Base-by-base conservation (phyloP, 208 protist genomes). In the Crithidia sp. region DNA sequence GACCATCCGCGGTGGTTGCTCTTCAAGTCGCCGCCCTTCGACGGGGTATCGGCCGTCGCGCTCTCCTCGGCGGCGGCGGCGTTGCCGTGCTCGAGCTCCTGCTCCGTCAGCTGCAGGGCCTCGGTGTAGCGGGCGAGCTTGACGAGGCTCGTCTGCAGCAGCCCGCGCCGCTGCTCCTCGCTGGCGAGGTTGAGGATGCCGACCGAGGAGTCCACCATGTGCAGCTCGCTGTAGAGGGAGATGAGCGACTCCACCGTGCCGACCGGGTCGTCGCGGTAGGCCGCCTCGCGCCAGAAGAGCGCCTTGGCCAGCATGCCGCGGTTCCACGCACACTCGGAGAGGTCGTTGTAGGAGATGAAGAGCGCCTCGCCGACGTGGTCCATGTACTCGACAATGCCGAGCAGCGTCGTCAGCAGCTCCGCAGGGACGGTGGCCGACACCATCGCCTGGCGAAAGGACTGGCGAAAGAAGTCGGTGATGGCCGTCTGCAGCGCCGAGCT, bases 271-370 rank as follows among this genome's bases (percentile, higher is more conserved):
- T 87, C 80, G 16, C 92, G 89, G 81, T 95, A 96, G 8, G 89
- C 89, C 13, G 83, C 83, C 68, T 96, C 92, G 37, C 89, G 80
- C 90, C 92, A 96, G 77, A 91, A 95, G 28, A 96, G 82, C 39
- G 92, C 88, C 75, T 95, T 95, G 47, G 90, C 92, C 10, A 95
- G 78, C 88, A 95, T 94, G n/a, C 90, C 92, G 3, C 89, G 82
- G n/a, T 83, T 82, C 89, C 87, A 95, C 40, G 92, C 92, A 39
- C 88, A 94, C 57, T 93, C 87, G 60, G 83, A 92, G 7, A 96
- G 70, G 66, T 89, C 82, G 37, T 67, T 82, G 54, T 83, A 84
- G 7, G 83, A 80, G 52, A 96, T 79, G 28, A 85, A 82, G 12
- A 96, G 79, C 16, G 83, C 76, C 57, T 91, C 83, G 5, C 90